Base-by-base conservation (phyloP, 371 early-diverging fungal species). In the Haplosporangium sp. region DNA sequence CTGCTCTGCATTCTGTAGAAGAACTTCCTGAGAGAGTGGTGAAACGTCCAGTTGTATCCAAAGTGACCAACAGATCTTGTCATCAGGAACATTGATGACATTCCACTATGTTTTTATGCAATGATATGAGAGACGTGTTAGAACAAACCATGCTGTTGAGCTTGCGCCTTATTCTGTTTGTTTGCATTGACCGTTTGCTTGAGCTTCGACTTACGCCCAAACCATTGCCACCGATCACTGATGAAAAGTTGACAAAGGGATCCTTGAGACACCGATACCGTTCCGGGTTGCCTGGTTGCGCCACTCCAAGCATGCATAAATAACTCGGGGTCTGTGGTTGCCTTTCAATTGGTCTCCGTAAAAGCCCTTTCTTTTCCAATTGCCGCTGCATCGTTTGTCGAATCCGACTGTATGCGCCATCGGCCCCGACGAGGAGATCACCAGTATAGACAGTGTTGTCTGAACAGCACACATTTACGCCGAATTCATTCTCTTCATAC, bases 351-450 rank as follows among this genome's bases (percentile, higher is more conserved):
- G 51, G 14, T 37, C 45, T 56, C 16, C 66, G 40, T 4, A 72
- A 37, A 52, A 57, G 6, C 1, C 55, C 55, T 43, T 54, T 29
- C 29, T 59, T 59, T 50, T 41, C 40, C 51, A 65, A 16, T 8
- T 37, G 18, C n/a, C 29, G 20, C 40, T 62, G 46, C 9, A 72
- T 21, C 3, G 13, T 45, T 13, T 65, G 50, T 1, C 73, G 65
- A 12, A 73, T 55, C 16, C 58, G 46, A 45, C 62, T 62, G 20
- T 73, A 52, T 14, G 52, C 52, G 2, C 73, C 73, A 47, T 73
- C 73, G 40, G 73, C 73, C 2, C 73, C 73, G 9, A 73, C 63
- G 13, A 65, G 54, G 21, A 73, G 61, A 18, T 73, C 73, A 1
- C 73, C 73, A 29, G 51, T 48, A 13, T 73, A 73, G 29, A 48